These are phyloP conservation scores for Parathielavia hyrcaniae DNA, from an alignment of 495 filamentous ascomycete species.

Conservation along the genomic window DNA sequence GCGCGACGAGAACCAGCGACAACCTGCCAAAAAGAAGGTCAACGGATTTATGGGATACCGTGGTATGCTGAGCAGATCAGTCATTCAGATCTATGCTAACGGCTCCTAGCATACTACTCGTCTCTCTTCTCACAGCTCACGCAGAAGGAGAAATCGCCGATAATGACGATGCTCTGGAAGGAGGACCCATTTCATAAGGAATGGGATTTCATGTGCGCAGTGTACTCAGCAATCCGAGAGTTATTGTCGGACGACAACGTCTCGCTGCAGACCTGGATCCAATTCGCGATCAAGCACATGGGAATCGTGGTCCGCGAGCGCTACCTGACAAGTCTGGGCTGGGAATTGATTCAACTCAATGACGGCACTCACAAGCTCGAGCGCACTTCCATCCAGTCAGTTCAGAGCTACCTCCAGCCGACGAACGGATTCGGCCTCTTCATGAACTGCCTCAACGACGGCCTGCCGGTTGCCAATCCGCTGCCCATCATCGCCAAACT, in stretches of 20 bases:
- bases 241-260: conserved; percentile 21
- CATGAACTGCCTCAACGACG: conserved; percentile 20
- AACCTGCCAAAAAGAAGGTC: conserved; percentile 17
- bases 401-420: conserved; percentile 20
- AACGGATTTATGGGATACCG: conserved; percentile 20
- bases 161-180: conserved; percentile 26
- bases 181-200: conserved; percentile 26
- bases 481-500: conserved; percentile 21
- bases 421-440: conserved; percentile 27
- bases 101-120: conserved; percentile 14
- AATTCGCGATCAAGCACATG: conserved; percentile 18
- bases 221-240: conserved; percentile 25
- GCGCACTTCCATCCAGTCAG: conserved; percentile 9
- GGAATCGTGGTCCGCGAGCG: conserved; percentile 22
- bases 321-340: conserved; percentile 25
- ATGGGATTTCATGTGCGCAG: conserved; percentile 28
- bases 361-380: conserved; percentile 21
- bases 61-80: neutral
- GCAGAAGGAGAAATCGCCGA: conserved; percentile 15
- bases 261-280: conserved; percentile 25
- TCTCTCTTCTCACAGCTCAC: conserved; percentile 15
- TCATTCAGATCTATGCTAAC: neutral
- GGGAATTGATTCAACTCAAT: conserved; percentile 17
- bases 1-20: conserved; percentile 3
- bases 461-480: conserved; percentile 24